Evolutionary conservation across 805 yeast genomes (phyloP).

Genomic region (Torulaspora franciscae): DNA sequence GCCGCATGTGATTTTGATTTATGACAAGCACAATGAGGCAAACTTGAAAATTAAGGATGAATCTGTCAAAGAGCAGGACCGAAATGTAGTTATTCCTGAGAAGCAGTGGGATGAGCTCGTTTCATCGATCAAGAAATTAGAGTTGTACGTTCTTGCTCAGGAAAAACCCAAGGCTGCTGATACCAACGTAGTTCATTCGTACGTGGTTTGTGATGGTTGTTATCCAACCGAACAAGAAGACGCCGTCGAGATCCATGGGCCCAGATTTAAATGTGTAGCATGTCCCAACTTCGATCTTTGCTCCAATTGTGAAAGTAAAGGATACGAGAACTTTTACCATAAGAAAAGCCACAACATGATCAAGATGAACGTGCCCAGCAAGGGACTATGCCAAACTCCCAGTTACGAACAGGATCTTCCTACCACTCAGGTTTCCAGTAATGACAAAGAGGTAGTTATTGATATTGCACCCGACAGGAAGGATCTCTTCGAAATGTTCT

Average conservation of each 20-base stretch:
- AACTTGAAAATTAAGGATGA: neutral
- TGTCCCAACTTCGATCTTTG: constrained; percentile 51
- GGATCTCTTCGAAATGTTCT: constrained; percentile 25
- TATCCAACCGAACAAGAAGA: constrained; percentile 14
- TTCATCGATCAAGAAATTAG: constrained; percentile 17
- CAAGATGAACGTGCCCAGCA: constrained; percentile 16
- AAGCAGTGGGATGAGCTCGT: constrained; percentile 18
- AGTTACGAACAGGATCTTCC: neutral
- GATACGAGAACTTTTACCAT: constrained; percentile 17
- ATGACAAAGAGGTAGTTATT: constrained; percentile 16
- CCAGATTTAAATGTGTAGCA: constrained; percentile 44
- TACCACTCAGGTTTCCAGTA: neutral
- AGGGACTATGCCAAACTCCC: neutral
- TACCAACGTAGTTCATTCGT: constrained; percentile 13
- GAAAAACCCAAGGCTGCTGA: neutral
- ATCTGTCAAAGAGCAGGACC: neutral
- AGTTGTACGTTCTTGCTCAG: constrained; percentile 11
- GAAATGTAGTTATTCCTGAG: constrained; percentile 13
- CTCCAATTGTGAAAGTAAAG: constrained; percentile 31
- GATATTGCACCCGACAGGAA: constrained; percentile 21
- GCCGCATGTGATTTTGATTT: constrained; percentile 14
- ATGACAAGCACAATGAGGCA: constrained; percentile 11
- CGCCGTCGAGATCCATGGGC: constrained; percentile 34
- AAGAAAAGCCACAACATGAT: constrained; percentile 20
- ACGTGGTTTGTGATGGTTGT: constrained; percentile 29